Evolutionary conservation across 257 asterid genomes (phyloP), one percentile per base, ranked within the genome.

Genomic region (Lithospermum erythrorhizon): DNA sequence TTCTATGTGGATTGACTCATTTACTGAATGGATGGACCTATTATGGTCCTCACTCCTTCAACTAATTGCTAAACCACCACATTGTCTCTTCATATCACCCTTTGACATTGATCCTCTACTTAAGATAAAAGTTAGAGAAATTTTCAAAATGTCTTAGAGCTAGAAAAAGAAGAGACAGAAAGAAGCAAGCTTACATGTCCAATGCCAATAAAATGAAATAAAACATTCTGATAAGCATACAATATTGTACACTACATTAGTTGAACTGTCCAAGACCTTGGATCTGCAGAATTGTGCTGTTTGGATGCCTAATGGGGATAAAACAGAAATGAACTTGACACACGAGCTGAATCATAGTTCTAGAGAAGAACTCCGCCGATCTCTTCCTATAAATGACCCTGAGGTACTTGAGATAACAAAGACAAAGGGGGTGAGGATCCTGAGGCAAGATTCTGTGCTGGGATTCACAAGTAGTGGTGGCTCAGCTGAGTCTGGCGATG

Each of bases 281-380:
- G 77, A 77, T 67, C 74, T 77, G 55, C 79, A 77, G 64, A 77
- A 73, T 62, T 77, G 82, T 70, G 79, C 76, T 14, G 82, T 77
- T 62, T 77, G 82, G 82, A 77, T 77, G 82, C 82, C 82, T 15
- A 77, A 68, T 62, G 68, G 58, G 60, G 70, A 69, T 25, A 71
- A 73, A 61, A 65, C 76, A 30, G 70, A 68, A 59, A 70, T 77
- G 79, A 63, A 77, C 47, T 71, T 77, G 63, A 77, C 82, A 23
- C 82, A 77, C 61, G 77, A 77, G 73, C 25, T 77, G 54, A 73
- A 66, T 66, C 72, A 61, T 23, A 53, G 70, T 65, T 61, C 73
- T 35, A 66, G 72, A 11, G 68, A 66, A 32, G 76, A 35, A 45
- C 35, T 51, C 61, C 62, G 21, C 41, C 67, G 58, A 20, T 47